These are phyloP conservation scores for Penicillium ucsense DNA, from an alignment of 495 filamentous ascomycete species.

Conservation along the genomic window DNA sequence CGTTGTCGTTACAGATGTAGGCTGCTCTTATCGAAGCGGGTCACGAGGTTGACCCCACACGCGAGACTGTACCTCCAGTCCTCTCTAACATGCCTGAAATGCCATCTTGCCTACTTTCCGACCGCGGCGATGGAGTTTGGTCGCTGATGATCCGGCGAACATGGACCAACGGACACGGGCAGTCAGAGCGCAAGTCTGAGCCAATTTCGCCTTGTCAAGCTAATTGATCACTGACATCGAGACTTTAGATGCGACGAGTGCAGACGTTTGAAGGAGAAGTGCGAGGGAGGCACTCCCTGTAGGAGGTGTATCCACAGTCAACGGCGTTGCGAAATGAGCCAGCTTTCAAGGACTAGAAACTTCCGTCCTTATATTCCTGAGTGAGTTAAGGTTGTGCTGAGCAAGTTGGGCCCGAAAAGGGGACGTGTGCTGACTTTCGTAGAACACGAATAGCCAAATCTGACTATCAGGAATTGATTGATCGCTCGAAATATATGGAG, in stretches of 20 bases:
- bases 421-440: not conserved
- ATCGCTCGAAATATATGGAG: constrained; percentile 21
- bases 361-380: not conserved
- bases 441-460: constrained; percentile 8
- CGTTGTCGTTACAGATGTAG: not conserved
- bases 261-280: not conserved
- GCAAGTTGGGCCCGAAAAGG: not conserved
- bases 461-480: constrained; percentile 10
- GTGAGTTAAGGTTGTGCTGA: not conserved
- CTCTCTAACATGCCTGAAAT: too few relatives aligned
- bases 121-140: too few relatives aligned
- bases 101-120: too few relatives aligned
- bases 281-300: constrained; percentile 2
- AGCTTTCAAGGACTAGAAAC: not conserved
- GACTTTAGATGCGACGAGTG: constrained; percentile 1
- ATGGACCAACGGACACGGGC: not conserved
- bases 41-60: not conserved
- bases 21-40: not conserved
- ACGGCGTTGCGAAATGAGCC: too few relatives aligned
- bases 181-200: not conserved
- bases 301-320: not conserved
- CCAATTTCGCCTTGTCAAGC: too few relatives aligned
- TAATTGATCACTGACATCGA: not conserved
- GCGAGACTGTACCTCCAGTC: not conserved
- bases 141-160: too few relatives aligned